Percentiles rank a stretch among this genome's conserved stretches.
Evolutionary conservation across 2,329 filamentous ascomycete genomes (phyloP).

Genomic region (Microcera coccophila): DNA sequence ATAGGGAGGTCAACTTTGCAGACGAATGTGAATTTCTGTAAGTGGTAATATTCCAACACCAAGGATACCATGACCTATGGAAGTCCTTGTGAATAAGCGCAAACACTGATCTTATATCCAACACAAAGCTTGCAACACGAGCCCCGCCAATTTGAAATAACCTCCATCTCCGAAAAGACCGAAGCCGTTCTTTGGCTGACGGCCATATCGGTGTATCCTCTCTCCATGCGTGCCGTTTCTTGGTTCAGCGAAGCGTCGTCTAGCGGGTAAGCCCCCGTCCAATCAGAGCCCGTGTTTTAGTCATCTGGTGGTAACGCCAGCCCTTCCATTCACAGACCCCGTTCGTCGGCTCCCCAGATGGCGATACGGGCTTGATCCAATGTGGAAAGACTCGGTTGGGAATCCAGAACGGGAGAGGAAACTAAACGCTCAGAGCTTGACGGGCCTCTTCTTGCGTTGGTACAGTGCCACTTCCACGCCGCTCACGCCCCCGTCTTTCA

Average conservation of each 20-base stretch:
- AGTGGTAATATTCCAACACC: too few relatives aligned
- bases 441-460: constrained; percentile 21
- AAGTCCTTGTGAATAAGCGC: too few relatives aligned
- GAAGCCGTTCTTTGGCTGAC: constrained; percentile 4
- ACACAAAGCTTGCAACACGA: neutral
- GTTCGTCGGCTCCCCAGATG: neutral
- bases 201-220: neutral
- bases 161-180: constrained; percentile 6
- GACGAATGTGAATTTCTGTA: too few relatives aligned
- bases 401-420: neutral
- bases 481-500: constrained; percentile 39
- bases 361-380: constrained; percentile 6
- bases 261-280: constrained; percentile 10
- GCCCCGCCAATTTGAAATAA: constrained; percentile 5
- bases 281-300: constrained; percentile 32
- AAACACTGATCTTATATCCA: too few relatives aligned
- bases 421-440: neutral
- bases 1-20: too few relatives aligned
- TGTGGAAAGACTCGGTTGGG: neutral
- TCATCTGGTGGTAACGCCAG: constrained; percentile 27
- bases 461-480: constrained; percentile 26
- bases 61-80: too few relatives aligned
- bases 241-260: constrained; percentile 2
- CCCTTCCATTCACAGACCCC: constrained; percentile 1
- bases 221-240: neutral